A percentile compares a stretch with the other conserved stretches of the same genome.
Conservation (phyloP, 371 early-diverging fungal species). For the Rhizopus sp. region DNA sequence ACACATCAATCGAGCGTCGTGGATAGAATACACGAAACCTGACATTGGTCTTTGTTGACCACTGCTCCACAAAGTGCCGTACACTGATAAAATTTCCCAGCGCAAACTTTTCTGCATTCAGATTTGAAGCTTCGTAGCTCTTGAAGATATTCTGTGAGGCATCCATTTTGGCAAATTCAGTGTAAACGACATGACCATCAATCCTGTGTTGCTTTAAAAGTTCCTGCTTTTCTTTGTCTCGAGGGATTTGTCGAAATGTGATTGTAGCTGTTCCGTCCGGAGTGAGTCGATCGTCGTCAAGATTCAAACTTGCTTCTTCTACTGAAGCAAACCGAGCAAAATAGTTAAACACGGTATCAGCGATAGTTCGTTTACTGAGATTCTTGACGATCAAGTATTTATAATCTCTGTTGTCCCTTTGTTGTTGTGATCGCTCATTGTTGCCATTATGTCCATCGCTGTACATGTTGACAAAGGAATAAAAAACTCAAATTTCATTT, state of each 20-base stretch:
- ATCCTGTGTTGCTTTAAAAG: neutral
- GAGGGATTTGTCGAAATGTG: slow-evolving; percentile 4
- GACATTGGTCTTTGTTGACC: slow-evolving; percentile 7
- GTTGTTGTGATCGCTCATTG: neutral
- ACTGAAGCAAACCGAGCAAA: slow-evolving; percentile 10
- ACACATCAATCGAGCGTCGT: slow-evolving; percentile 23
- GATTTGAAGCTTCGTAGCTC: neutral
- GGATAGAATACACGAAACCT: slow-evolving; percentile 25
- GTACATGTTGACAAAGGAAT: neutral
- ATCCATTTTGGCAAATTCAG: neutral
- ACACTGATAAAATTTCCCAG: slow-evolving; percentile 14
- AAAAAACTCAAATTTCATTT: no score
- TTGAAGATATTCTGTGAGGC: neutral
- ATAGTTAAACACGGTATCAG: slow-evolving; percentile 14
- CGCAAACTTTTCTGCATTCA: slow-evolving; percentile 7
- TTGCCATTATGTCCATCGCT: neutral
- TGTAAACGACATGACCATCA: neutral
- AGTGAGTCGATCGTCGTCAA: slow-evolving; percentile 5
- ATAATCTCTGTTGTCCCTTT: neutral
- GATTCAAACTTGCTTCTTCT: slow-evolving; percentile 1
- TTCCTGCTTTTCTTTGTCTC: neutral
- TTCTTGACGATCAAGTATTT: slow-evolving; percentile 1
- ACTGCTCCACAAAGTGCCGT: slow-evolving; percentile 21
- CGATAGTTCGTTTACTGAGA: slow-evolving; percentile 8
- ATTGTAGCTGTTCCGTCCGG: slow-evolving; percentile 10